Conservation (phyloP, 768 basidiomycete genomes). For the Tricholoma saponaceum region DNA sequence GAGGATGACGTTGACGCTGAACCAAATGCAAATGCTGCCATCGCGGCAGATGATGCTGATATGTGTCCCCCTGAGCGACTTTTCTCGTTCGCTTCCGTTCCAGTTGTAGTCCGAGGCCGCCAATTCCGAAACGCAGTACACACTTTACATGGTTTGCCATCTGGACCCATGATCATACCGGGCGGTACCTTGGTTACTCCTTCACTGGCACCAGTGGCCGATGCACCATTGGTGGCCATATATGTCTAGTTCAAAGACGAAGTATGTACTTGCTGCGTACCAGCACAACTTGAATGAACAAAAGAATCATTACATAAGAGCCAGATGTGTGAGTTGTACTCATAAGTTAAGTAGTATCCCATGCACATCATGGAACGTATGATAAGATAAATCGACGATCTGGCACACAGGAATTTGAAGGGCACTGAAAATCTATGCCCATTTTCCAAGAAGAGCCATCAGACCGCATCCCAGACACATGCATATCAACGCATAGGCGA, state of each 20-base stretch:
- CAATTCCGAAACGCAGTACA: conserved; percentile 79
- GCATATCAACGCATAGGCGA: conserved; percentile 71
- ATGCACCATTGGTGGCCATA: too few relatives aligned
- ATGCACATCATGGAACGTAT: too few relatives aligned
- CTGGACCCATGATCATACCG: conserved; percentile 85
- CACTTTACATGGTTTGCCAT: conserved; percentile 94
- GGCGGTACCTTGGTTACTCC: conserved; percentile 46
- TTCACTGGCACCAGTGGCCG: neutral
- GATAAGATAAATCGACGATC: too few relatives aligned
- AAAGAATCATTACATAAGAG: too few relatives aligned
- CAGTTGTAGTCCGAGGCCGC: conserved; percentile 40
- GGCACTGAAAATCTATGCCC: too few relatives aligned
- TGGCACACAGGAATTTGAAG: too few relatives aligned
- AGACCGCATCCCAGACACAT: conserved; percentile 81
- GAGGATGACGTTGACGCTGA: conserved; percentile 20
- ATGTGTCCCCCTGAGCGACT: conserved; percentile 16
- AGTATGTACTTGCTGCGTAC: too few relatives aligned
- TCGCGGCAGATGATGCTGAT: conserved; percentile 17
- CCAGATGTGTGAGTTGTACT: too few relatives aligned
- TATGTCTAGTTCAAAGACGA: neutral
- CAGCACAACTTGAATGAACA: too few relatives aligned
- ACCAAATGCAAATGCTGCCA: conserved; percentile 23
- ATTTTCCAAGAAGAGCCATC: conserved; percentile 89
- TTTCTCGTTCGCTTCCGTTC: conserved; percentile 23
- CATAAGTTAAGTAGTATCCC: too few relatives aligned